Conservation (phyloP, 1,284 basidiomycete species). For the Cryptococcus wingfieldii region DNA sequence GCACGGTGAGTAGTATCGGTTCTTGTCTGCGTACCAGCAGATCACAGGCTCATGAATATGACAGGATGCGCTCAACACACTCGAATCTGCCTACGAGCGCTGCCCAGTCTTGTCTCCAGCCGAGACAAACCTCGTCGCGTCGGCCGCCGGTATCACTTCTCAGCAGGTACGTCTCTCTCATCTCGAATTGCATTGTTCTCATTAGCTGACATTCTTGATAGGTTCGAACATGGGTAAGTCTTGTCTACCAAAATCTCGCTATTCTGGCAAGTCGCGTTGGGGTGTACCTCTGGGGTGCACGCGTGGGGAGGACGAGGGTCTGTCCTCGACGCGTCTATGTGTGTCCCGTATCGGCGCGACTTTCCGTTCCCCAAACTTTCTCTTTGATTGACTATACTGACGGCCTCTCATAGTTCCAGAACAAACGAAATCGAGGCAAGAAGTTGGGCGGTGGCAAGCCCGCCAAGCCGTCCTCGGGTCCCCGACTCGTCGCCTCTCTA, state of each 20-base stretch:
- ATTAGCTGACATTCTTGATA: neutral
- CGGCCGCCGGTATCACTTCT: slow-evolving; percentile 22
- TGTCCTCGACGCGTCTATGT: neutral
- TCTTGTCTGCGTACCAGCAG: neutral
- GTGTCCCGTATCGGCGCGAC: neutral
- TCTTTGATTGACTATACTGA: neutral
- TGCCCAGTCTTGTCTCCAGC: slow-evolving; percentile 15
- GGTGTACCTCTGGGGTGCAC: too few species aligned
- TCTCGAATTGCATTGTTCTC: neutral
- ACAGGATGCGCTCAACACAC: slow-evolving; percentile 12
- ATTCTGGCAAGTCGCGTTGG: too few species aligned
- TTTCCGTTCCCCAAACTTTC: neutral
- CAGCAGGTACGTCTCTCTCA: slow-evolving; percentile 27
- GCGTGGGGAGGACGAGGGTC: too few species aligned
- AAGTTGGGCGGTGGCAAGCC: neutral
- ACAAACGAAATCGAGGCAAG: slow-evolving; percentile 13
- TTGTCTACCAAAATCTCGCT: neutral
- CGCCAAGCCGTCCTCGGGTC: neutral
- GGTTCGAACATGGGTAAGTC: slow-evolving; percentile 41
- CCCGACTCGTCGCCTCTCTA: slow-evolving; percentile 6
- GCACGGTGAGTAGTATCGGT: neutral
- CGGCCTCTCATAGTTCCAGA: slow-evolving; percentile 11
- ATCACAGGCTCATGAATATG: neutral
- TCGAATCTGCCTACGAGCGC: slow-evolving; percentile 23
- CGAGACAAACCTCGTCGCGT: slow-evolving; percentile 25